Conservation (phyloP, 2,329 filamentous ascomycete genomes). For the Epichloe scottii region DNA sequence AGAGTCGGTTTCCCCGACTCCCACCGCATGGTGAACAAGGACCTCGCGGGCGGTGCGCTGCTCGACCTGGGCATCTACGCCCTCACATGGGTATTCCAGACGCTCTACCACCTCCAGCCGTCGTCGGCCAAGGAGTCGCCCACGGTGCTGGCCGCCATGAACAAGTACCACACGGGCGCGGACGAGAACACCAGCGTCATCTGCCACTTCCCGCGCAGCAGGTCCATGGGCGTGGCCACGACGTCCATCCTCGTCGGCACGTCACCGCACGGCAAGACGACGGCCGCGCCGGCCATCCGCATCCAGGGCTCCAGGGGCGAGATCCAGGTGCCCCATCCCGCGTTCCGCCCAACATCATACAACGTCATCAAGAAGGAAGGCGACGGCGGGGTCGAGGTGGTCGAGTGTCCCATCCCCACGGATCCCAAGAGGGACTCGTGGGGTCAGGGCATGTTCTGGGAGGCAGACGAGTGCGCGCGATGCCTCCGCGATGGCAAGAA, state of each 20-base stretch:
- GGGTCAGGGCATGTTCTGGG: constrained; percentile 83
- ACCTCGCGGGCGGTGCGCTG: constrained; percentile 70
- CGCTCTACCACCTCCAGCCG: constrained; percentile 68
- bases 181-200: constrained; percentile 73
- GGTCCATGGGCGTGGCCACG: constrained; percentile 60
- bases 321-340: constrained; percentile 64
- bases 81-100: constrained; percentile 84
- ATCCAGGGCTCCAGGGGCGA: constrained; percentile 74
- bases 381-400: constrained; percentile 33
- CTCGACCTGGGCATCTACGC: constrained; percentile 83
- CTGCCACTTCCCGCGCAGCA: constrained; percentile 57
- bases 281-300: constrained; percentile 54
- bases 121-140: constrained; percentile 56
- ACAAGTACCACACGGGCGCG: constrained; percentile 60
- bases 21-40: constrained; percentile 69
- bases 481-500: constrained; percentile 65
- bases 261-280: constrained; percentile 47
- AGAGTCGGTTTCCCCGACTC: constrained; percentile 43
- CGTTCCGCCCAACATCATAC: constrained; percentile 56
- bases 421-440: constrained; percentile 32
- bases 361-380: constrained; percentile 44
- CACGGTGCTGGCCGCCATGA: constrained; percentile 54
- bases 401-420: constrained; percentile 40
- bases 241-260: constrained; percentile 50
- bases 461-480: constrained; percentile 66